Conservation (phyloP, 768 basidiomycete genomes). For the Suillus subaureus region DNA sequence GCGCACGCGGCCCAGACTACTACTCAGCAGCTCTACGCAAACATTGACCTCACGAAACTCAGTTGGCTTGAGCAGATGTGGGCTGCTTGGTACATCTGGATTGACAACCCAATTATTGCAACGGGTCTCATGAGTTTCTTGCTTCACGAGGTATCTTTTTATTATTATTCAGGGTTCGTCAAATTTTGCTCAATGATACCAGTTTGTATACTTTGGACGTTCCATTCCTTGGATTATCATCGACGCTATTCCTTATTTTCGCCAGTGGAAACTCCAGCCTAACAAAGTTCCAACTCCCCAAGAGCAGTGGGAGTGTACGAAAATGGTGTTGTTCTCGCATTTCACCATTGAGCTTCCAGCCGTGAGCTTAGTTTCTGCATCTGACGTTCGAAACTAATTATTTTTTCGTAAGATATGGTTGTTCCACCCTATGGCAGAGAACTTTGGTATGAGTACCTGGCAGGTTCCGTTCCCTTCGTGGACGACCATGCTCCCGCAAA, state of each 20-base stretch:
- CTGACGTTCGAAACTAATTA: neutral
- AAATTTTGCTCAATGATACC: neutral
- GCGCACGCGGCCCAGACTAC: slow-evolving; percentile 24
- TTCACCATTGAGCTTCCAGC: slow-evolving; percentile 94
- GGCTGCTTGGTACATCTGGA: slow-evolving; percentile 83
- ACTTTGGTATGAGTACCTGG: slow-evolving; percentile 88
- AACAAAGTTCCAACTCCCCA: slow-evolving; percentile 74
- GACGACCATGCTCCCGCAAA: slow-evolving; percentile 70
- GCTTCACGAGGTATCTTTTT: slow-evolving; percentile 80
- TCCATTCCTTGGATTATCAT: slow-evolving; percentile 95
- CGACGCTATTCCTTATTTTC: slow-evolving; percentile 92
- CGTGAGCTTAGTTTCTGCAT: slow-evolving; percentile 43
- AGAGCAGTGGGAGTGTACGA: slow-evolving; percentile 96
- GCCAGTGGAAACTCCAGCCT: slow-evolving; percentile 91
- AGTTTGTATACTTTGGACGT: slow-evolving; percentile 97
- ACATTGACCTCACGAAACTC: slow-evolving; percentile 60
- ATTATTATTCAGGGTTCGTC: slow-evolving; percentile 5
- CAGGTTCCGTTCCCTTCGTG: slow-evolving; percentile 88
- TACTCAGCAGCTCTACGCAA: slow-evolving; percentile 52
- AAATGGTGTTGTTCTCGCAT: slow-evolving; percentile 90
- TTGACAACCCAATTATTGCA: slow-evolving; percentile 88
- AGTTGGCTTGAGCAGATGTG: slow-evolving; percentile 79
- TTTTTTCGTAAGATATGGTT: slow-evolving; percentile 69
- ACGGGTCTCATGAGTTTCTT: slow-evolving; percentile 93
- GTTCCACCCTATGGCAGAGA: slow-evolving; percentile 89